These are phyloP conservation scores for Alternaria incomplexa DNA, from an alignment of 2,329 filamentous ascomycete species.

Conservation along the genomic window DNA sequence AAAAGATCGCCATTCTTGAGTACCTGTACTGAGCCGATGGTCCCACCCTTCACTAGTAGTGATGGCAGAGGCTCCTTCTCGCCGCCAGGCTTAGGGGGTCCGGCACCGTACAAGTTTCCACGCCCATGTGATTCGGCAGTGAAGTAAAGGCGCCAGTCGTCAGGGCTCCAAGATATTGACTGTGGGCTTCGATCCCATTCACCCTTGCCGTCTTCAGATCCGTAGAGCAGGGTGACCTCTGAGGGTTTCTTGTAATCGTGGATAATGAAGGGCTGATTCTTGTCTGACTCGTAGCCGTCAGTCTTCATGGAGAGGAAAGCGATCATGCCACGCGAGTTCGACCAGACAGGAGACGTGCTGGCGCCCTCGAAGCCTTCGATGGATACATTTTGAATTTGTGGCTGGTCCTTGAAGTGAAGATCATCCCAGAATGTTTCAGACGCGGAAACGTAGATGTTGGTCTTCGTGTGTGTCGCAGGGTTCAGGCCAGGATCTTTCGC, in stretches of 20 bases:
- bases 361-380: conserved; percentile 69
- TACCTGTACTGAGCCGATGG: conserved; percentile 55
- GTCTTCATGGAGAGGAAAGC: conserved; percentile 81
- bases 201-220: conserved; percentile 67
- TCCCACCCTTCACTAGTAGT: conserved; percentile 43
- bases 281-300: conserved; percentile 81
- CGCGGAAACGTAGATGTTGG: conserved; percentile 74
- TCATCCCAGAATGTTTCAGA: conserved; percentile 62
- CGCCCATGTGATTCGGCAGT: conserved; percentile 74
- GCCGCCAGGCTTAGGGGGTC: conserved; percentile 16
- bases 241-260: conserved; percentile 65
- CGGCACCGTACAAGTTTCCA: conserved; percentile 61
- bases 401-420: conserved; percentile 13
- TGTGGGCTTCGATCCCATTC: conserved; percentile 62
- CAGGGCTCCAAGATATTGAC: conserved; percentile 57
- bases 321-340: conserved; percentile 71
- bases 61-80: conserved; percentile 26
- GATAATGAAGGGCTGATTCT: conserved; percentile 70
- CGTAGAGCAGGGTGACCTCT: conserved; percentile 65
- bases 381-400: conserved; percentile 58
- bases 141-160: conserved; percentile 70
- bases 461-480: conserved; percentile 78
- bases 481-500: conserved; percentile 75
- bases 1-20: conserved; percentile 64
- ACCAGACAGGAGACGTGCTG: conserved; percentile 72